phyloP scores from a whole-genome alignment of 2,329 filamentous ascomycete genomes.

The Venturia oleaginea region DNA sequence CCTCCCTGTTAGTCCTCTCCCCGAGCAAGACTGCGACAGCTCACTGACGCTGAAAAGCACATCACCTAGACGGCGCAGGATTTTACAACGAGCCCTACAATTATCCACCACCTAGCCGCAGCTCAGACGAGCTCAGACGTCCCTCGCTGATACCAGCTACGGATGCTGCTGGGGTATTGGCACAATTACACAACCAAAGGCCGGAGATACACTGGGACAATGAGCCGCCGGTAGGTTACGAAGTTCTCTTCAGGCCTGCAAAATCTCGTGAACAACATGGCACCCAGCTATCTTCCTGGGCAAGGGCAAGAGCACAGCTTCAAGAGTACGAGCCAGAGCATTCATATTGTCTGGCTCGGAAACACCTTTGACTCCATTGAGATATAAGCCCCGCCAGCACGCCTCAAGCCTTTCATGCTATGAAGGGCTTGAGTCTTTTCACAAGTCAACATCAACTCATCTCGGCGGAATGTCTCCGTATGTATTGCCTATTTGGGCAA shows the following conservation, averaged over 20 bases:
- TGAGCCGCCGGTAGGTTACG: conserved; percentile 52
- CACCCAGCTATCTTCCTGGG: neutral
- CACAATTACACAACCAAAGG: conserved; percentile 74
- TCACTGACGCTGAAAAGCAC: neutral
- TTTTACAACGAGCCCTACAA: conserved; percentile 52
- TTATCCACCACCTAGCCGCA: conserved; percentile 59
- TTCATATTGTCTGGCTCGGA: neutral
- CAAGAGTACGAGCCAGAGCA: neutral
- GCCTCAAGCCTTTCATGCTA: neutral
- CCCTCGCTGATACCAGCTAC: conserved; percentile 57
- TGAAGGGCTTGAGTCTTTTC: neutral
- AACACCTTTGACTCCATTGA: neutral
- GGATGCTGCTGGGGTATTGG: conserved; percentile 76
- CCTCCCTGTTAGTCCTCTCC: neutral
- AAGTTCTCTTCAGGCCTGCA: neutral
- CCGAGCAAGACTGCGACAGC: neutral
- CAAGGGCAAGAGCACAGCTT: neutral
- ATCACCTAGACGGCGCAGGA: conserved; percentile 1
- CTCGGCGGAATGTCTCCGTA: neutral
- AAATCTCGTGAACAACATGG: neutral
- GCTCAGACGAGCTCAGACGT: conserved; percentile 59
- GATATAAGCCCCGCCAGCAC: neutral
- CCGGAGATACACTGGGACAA: conserved; percentile 69
- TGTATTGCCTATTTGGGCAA: neutral
- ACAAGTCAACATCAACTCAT: neutral